Evolutionary conservation across 306 rosid species (phyloP).

Genomic region (Quillaja saponaria): DNA sequence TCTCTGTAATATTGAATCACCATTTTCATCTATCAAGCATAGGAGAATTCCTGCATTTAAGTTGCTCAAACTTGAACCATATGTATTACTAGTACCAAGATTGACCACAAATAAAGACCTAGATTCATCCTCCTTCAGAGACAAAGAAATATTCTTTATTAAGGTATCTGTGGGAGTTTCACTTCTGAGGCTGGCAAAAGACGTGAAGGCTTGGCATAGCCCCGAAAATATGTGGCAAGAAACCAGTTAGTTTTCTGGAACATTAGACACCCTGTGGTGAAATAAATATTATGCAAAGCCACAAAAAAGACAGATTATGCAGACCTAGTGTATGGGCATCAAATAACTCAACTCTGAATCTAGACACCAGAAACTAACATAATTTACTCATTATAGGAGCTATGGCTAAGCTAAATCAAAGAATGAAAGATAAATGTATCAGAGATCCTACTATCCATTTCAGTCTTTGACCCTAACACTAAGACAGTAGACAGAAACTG

Average conservation of each 20-base stretch:
- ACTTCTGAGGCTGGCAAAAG: conserved; percentile 68
- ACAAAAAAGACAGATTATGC: not conserved
- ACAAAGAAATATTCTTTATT: conserved; percentile 40
- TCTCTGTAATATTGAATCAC: conserved; percentile 74
- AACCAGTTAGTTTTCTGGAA: conserved; percentile 2
- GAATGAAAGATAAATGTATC: not conserved
- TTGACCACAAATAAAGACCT: conserved; percentile 55
- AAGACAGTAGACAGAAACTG: too few relatives aligned
- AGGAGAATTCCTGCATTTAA: conserved; percentile 71
- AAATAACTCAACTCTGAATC: not conserved
- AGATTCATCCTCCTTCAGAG: conserved; percentile 42
- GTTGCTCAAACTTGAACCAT: conserved; percentile 65
- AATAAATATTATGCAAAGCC: conserved; percentile 15
- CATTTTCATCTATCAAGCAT: conserved; percentile 70
- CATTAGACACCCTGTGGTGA: not conserved
- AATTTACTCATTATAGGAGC: too few relatives aligned
- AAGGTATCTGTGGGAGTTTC: conserved; percentile 46
- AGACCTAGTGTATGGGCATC: not conserved
- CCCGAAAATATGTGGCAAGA: conserved; percentile 57
- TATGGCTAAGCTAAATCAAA: not conserved
- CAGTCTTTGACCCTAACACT: too few relatives aligned
- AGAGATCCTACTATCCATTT: too few relatives aligned
- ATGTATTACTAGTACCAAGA: conserved; percentile 64
- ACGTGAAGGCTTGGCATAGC: conserved; percentile 60
- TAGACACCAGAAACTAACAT: not conserved